These are phyloP conservation scores for Malassezia brasiliensis DNA, from an alignment of 1,284 basidiomycete genomes.

Conservation along the genomic window DNA sequence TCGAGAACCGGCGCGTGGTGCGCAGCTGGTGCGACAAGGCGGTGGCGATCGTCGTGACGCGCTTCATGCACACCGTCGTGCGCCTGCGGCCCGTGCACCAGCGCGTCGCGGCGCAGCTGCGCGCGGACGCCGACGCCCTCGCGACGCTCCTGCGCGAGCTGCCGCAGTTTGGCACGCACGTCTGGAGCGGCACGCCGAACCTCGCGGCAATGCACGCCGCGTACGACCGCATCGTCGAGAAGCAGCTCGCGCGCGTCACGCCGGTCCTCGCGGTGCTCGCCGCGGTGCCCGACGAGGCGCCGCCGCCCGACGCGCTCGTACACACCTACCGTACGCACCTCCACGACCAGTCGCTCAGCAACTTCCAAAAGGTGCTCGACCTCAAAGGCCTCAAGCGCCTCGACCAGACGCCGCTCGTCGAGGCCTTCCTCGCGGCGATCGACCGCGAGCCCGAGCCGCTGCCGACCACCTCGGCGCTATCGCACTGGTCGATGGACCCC, in stretches of 20 bases:
- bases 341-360: slow-evolving; percentile 36
- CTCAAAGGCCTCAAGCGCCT: slow-evolving; percentile 55
- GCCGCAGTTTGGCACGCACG: slow-evolving; percentile 25
- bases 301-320: slow-evolving; percentile 20
- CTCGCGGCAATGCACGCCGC: slow-evolving; percentile 22
- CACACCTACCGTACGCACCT: slow-evolving; percentile 30
- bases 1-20: slow-evolving; percentile 44
- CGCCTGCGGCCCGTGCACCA: slow-evolving; percentile 31
- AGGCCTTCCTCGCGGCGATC: slow-evolving; percentile 15
- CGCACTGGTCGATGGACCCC: slow-evolving; percentile 54
- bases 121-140: slow-evolving; percentile 28
- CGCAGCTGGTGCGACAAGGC: slow-evolving; percentile 45
- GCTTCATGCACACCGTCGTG: slow-evolving; percentile 30
- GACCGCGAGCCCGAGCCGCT: slow-evolving; percentile 13
- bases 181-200: slow-evolving; percentile 15
- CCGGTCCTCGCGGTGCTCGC: slow-evolving; percentile 29
- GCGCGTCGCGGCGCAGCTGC: slow-evolving; percentile 30
- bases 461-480: slow-evolving; percentile 51
- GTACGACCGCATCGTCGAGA: slow-evolving; percentile 34
- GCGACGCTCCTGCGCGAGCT: slow-evolving; percentile 29
- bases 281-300: slow-evolving; percentile 14
- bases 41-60: slow-evolving; percentile 22
- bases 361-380: slow-evolving; percentile 83
- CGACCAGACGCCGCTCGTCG: slow-evolving; percentile 12
- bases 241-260: slow-evolving; percentile 25